Percentiles rank a stretch among this genome's conserved stretches.
These are phyloP conservation scores for Pythium sp. DNA, from an alignment of 352 stramenopile genomes.

Conservation along the genomic window DNA sequence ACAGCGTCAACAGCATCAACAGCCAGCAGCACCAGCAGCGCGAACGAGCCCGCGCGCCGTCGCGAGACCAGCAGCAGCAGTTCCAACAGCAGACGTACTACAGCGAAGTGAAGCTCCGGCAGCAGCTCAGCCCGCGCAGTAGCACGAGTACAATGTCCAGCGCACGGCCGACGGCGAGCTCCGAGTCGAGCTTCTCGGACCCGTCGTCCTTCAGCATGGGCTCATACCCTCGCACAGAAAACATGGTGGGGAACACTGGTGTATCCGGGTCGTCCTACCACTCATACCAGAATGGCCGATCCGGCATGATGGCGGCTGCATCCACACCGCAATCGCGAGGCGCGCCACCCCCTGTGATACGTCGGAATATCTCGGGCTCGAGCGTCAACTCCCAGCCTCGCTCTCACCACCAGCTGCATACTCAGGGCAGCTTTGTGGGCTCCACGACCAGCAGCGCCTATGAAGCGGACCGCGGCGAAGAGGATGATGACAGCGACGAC, in stretches of 20 bases:
- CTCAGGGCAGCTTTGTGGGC: conserved; percentile 8
- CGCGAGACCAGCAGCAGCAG: background rate
- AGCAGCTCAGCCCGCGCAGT: conserved; percentile 16
- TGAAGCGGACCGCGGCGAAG: conserved; percentile 1
- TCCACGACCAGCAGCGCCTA: conserved; percentile 8
- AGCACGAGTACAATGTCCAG: conserved; percentile 16
- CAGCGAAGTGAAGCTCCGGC: conserved; percentile 13
- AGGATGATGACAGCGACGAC: conserved; percentile 14
- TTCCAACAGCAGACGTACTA: conserved; percentile 4
- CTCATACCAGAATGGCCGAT: conserved; percentile 4
- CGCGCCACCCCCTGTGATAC: background rate
- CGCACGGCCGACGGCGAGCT: conserved; percentile 9
- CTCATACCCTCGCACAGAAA: conserved; percentile 7
- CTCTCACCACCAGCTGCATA: background rate
- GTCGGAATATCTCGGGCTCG: conserved; percentile 8
- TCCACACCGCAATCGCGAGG: background rate
- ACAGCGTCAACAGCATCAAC: conserved; percentile 15
- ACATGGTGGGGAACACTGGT: background rate
- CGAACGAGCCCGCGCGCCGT: background rate
- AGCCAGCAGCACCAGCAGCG: conserved; percentile 6
- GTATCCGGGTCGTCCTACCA: background rate
- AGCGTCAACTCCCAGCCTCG: conserved; percentile 11
- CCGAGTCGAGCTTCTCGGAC: conserved; percentile 20
- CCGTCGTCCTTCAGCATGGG: background rate
- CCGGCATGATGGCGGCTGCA: background rate